A percentile compares a stretch with the other conserved stretches of the same genome.
Evolutionary conservation across 176 grass and related monocot genomes (phyloP).

Genomic region (Hordeum vulgare): MorexV3_pseudomolecules_assembly NC_058523.1:539783555-539784054

Average conservation of each 20-base stretch:
- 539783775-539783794: too few relatives aligned
- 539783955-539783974: slow-evolving; percentile 30
- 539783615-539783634: too few relatives aligned
- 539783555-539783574: too few relatives aligned
- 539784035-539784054: too few relatives aligned
- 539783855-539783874: too few relatives aligned
- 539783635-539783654: background rate
- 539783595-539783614: too few relatives aligned
- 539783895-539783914: slow-evolving; percentile 12
- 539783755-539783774: too few relatives aligned
- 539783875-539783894: slow-evolving; percentile 18
- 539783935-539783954: background rate
- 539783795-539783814: background rate
- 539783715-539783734: too few relatives aligned
- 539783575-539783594: too few relatives aligned
- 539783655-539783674: background rate
- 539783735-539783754: too few relatives aligned
- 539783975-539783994: slow-evolving; percentile 1
- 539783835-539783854: background rate
- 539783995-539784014: slow-evolving; percentile 22
- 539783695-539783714: too few relatives aligned
- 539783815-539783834: background rate
- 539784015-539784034: too few relatives aligned
- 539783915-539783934: slow-evolving; percentile 3
- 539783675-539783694: background rate